Conservation (phyloP, 2,329 filamentous ascomycete species). For the Penicillium thymicola region DNA sequence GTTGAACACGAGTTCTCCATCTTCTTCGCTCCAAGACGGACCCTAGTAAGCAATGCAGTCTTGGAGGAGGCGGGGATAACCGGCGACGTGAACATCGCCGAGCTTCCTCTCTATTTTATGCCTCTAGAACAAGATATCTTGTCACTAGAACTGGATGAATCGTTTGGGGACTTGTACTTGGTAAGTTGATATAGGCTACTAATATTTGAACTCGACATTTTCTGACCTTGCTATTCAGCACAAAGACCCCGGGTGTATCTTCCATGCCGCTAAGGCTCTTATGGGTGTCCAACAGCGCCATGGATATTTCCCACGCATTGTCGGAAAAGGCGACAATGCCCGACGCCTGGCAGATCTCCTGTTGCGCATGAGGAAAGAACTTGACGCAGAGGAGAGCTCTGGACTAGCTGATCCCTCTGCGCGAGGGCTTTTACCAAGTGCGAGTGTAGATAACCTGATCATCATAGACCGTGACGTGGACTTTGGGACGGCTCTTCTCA, state of each 20-base stretch:
- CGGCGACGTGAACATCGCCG: slow-evolving; percentile 84
- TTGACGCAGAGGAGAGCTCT: slow-evolving; percentile 71
- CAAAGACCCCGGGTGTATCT: slow-evolving; percentile 88
- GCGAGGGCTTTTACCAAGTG: slow-evolving; percentile 76
- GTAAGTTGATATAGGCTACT: slow-evolving; percentile 38
- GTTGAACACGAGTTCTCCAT: slow-evolving; percentile 95
- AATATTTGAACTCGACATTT: neutral
- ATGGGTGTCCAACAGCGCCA: slow-evolving; percentile 92
- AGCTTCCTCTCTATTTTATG: slow-evolving; percentile 85
- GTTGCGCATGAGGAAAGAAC: slow-evolving; percentile 85
- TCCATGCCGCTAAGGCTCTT: slow-evolving; percentile 81
- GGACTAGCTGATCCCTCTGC: slow-evolving; percentile 54
- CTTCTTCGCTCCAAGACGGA: slow-evolving; percentile 92
- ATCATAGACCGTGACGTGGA: slow-evolving; percentile 95
- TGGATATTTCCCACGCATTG: slow-evolving; percentile 89
- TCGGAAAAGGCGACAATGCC: slow-evolving; percentile 93
- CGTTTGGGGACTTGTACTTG: slow-evolving; percentile 83
- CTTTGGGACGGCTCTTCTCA: slow-evolving; percentile 85
- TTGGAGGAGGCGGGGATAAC: slow-evolving; percentile 90
- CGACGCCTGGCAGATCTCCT: slow-evolving; percentile 84
- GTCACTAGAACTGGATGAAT: slow-evolving; percentile 83
- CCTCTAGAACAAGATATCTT: slow-evolving; percentile 87
- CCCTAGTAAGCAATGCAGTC: slow-evolving; percentile 83
- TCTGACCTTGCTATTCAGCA: slow-evolving; percentile 44
- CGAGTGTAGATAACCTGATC: slow-evolving; percentile 82